Conservation (phyloP, 2,329 filamentous ascomycete species). For the Trichoderma sp. region DNA sequence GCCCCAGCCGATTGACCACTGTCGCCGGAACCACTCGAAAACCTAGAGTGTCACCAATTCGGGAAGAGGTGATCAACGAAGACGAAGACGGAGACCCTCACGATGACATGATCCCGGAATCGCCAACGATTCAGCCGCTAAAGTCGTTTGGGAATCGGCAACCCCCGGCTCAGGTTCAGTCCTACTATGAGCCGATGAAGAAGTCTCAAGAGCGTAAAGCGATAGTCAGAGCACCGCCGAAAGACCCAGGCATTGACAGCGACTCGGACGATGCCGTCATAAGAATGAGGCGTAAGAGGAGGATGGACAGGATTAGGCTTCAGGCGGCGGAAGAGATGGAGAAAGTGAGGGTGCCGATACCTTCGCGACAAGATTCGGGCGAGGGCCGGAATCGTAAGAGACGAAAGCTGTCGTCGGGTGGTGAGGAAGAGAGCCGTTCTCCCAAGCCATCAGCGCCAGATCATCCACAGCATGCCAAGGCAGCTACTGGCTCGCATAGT, state of each 20-base stretch:
- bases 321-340: slow-evolving; percentile 47
- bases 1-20: slow-evolving; percentile 43
- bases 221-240: slow-evolving; percentile 34
- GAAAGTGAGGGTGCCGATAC: slow-evolving; percentile 44
- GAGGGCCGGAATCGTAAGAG: slow-evolving; percentile 38
- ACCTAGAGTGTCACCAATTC: slow-evolving; percentile 29
- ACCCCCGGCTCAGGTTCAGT: slow-evolving; percentile 40
- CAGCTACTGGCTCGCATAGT: slow-evolving; percentile 30
- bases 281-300: slow-evolving; percentile 42
- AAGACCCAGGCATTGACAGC: slow-evolving; percentile 37
- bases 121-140: slow-evolving; percentile 37
- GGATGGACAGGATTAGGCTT: slow-evolving; percentile 44
- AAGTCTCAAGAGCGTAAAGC: slow-evolving; percentile 49
- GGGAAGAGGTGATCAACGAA: slow-evolving; percentile 35
- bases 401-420: slow-evolving; percentile 30
- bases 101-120: slow-evolving; percentile 43
- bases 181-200: slow-evolving; percentile 49
- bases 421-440: slow-evolving; percentile 1
- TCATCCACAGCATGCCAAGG: background rate
- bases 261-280: slow-evolving; percentile 43
- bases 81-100: slow-evolving; percentile 34
- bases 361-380: slow-evolving; percentile 30
- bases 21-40: slow-evolving; percentile 37
- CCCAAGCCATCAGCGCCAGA: background rate
- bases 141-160: slow-evolving; percentile 34